Conservation (phyloP, 805 yeast genomes). For the Deakozyma indianensis region DNA sequence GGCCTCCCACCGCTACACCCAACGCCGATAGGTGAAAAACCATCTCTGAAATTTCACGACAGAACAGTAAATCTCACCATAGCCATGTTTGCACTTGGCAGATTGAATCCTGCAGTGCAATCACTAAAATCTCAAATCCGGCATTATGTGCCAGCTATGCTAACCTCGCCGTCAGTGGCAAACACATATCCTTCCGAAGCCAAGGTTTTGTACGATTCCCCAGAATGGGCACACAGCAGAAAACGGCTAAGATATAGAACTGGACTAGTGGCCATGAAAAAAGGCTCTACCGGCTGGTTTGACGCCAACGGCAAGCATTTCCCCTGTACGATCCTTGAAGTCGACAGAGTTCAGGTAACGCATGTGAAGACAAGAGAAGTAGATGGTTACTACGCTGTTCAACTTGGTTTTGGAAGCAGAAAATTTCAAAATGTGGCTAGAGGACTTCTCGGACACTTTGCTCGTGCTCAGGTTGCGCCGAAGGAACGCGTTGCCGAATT, state of each 20-base stretch:
- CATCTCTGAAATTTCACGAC: no score
- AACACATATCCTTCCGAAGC: constrained; percentile 24
- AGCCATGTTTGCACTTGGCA: no score
- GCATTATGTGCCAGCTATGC: constrained; percentile 9
- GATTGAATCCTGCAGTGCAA: no score
- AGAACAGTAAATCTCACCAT: no score
- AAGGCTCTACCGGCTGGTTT: constrained; percentile 83
- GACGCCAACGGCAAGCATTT: constrained; percentile 47
- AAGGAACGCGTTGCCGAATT: constrained; percentile 66
- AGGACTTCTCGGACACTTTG: constrained; percentile 60
- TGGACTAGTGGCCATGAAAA: constrained; percentile 70
- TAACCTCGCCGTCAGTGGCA: constrained; percentile 19
- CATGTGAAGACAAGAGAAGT: constrained; percentile 52
- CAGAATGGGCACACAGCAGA: constrained; percentile 54
- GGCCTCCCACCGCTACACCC: no score
- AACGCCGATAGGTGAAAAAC: no score
- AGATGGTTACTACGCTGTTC: constrained; percentile 76
- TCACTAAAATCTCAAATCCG: background rate
- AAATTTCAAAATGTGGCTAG: constrained; percentile 47
- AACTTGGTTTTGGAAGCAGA: constrained; percentile 71
- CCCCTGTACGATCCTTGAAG: constrained; percentile 80
- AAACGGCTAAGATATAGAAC: constrained; percentile 63
- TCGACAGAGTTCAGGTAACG: constrained; percentile 78
- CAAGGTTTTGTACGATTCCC: constrained; percentile 48
- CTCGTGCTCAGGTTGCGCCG: constrained; percentile 71